phyloP scores from a whole-genome alignment of 257 asterid species.

The Coffea canephora region DNA sequence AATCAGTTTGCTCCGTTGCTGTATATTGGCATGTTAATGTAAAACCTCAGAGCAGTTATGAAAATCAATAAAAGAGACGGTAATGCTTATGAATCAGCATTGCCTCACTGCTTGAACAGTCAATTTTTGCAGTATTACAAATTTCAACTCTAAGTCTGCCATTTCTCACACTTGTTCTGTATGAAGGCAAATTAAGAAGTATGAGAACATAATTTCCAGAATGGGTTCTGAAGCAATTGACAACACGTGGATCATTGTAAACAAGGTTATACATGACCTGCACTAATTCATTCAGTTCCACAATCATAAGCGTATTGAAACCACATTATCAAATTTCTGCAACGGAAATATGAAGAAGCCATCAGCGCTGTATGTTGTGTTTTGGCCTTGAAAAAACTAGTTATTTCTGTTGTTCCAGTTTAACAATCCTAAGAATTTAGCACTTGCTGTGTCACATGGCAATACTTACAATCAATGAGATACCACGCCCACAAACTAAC shows the following conservation, averaged over 20 bases:
- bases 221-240: not conserved
- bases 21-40: slow-evolving; percentile 14
- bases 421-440: not conserved
- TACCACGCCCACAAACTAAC: not conserved
- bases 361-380: not conserved
- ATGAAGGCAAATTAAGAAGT: not conserved
- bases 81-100: slow-evolving; percentile 18
- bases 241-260: not conserved
- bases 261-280: not conserved
- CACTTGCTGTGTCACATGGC: not conserved
- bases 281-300: not conserved
- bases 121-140: slow-evolving; percentile 14
- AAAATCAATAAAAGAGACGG: not conserved
- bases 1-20: slow-evolving; percentile 15
- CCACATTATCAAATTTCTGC: not conserved
- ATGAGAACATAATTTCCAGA: not conserved
- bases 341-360: not conserved
- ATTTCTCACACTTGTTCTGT: not conserved
- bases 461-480: not conserved
- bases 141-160: not conserved
- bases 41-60: not conserved
- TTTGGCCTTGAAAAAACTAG: not conserved
- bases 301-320: not conserved
- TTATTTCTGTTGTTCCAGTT: not conserved
- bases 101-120: slow-evolving; percentile 32